A percentile compares a stretch with the other conserved stretches of the same genome.
Conservation (phyloP, 805 yeast species). For the Candida chauliodis region DNA sequence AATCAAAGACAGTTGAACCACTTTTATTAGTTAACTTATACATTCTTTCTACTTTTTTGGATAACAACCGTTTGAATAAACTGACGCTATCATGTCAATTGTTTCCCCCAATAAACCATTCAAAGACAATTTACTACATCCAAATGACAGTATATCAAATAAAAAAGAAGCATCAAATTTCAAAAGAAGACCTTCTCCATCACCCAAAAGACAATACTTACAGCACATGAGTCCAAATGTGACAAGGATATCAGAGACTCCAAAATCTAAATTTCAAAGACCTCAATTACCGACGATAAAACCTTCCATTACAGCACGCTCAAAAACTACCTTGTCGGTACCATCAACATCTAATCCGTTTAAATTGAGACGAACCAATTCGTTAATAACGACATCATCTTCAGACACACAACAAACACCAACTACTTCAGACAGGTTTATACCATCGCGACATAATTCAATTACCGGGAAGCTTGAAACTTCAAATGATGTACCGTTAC, state of each 20-base stretch:
- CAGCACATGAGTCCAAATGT: slow-evolving; percentile 38
- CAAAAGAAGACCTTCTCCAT: slow-evolving; percentile 5
- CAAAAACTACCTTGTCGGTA: slow-evolving; percentile 18
- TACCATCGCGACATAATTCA: slow-evolving; percentile 41
- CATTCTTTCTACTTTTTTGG: too few relatives aligned
- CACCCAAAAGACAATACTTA: slow-evolving; percentile 25
- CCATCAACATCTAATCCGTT: slow-evolving; percentile 5
- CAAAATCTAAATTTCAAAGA: slow-evolving; percentile 9
- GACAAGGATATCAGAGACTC: slow-evolving; percentile 9
- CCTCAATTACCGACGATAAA: slow-evolving; percentile 16
- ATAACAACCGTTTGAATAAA: too few relatives aligned
- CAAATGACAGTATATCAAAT: slow-evolving; percentile 1
- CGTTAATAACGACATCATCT: slow-evolving; percentile 25
- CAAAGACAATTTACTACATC: slow-evolving; percentile 3
- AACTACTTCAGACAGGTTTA: slow-evolving; percentile 37
- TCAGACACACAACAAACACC: slow-evolving; percentile 20
- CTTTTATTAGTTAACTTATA: too few relatives aligned
- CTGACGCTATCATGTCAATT: slow-evolving; percentile 5
- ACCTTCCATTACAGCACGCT: slow-evolving; percentile 22
- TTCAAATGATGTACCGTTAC: slow-evolving; percentile 33
- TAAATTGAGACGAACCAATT: slow-evolving; percentile 31
- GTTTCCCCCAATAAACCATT: slow-evolving; percentile 4
- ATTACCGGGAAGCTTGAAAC: slow-evolving; percentile 37
- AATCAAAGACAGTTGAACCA: too few relatives aligned
- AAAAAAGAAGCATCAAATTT: background rate